phyloP scores from a whole-genome alignment of 306 rosid genomes.

The Lotus japonicus region DNA sequence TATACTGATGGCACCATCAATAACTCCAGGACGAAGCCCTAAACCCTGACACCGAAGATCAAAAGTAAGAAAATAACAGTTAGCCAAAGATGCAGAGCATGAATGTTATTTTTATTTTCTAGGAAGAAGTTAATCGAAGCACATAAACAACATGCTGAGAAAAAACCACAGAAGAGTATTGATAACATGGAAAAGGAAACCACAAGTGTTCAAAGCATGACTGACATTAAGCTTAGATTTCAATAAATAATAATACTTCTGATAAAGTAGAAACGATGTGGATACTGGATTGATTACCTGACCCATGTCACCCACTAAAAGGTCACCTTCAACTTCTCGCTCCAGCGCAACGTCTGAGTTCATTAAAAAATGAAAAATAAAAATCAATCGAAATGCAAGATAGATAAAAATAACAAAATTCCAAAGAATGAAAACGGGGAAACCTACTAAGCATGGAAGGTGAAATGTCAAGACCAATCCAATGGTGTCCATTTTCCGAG shows the following conservation, averaged over 20 bases:
- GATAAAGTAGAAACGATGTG: background rate
- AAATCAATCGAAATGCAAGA: background rate
- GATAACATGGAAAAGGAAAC: background rate
- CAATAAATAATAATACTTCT: background rate
- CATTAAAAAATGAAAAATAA: background rate
- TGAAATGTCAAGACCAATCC: slow-evolving; percentile 94
- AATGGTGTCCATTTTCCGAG: slow-evolving; percentile 72
- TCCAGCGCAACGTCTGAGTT: slow-evolving; percentile 68
- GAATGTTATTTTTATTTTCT: background rate
- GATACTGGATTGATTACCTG: slow-evolving; percentile 41
- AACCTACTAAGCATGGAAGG: slow-evolving; percentile 83
- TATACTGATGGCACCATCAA: slow-evolving; percentile 92
- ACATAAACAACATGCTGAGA: background rate
- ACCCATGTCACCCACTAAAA: slow-evolving; percentile 90
- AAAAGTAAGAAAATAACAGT: background rate
- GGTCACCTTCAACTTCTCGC: slow-evolving; percentile 91
- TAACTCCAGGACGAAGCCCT: slow-evolving; percentile 84
- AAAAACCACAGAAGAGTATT: background rate
- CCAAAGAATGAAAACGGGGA: background rate
- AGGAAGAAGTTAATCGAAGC: background rate
- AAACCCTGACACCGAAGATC: slow-evolving; percentile 61
- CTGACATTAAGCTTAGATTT: background rate
- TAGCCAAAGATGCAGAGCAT: background rate
- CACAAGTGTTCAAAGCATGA: background rate
- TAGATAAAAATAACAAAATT: background rate